phyloP scores from a whole-genome alignment of 441 rosid genomes.

The Erodium trifolium region DNA sequence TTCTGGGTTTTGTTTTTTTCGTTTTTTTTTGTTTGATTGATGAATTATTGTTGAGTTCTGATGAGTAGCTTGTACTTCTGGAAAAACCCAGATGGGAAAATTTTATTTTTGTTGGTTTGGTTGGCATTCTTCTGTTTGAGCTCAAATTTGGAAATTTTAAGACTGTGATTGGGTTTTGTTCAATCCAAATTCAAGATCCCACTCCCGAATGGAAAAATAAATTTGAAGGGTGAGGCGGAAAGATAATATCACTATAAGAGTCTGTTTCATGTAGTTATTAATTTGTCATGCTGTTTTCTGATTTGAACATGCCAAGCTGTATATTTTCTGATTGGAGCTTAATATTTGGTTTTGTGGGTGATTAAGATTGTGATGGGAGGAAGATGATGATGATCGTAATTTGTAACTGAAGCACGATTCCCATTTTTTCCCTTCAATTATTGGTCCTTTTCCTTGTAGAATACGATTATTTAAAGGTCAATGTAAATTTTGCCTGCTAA shows the following conservation, averaged over 20 bases:
- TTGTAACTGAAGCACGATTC: not conserved
- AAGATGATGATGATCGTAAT: not conserved
- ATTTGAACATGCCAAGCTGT: not conserved
- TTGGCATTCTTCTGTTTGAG: not conserved
- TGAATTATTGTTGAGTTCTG: not conserved
- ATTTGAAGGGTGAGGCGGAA: not conserved
- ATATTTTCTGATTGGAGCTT: not conserved
- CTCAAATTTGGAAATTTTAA: not conserved
- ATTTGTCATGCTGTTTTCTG: not conserved
- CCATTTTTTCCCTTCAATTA: not conserved
- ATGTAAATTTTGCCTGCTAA: not conserved
- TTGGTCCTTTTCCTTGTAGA: not conserved
- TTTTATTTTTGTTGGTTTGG: not conserved
- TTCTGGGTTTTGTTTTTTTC: not conserved
- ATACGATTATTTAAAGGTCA: not conserved
- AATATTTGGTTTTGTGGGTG: not conserved
- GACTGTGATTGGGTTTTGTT: not conserved
- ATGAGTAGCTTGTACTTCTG: too few species aligned
- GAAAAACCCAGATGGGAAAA: not conserved
- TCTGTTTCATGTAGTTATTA: not conserved
- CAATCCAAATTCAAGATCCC: not conserved
- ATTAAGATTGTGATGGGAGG: not conserved
- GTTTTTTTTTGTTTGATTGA: too few species aligned
- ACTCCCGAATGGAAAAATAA: not conserved
- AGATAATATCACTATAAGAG: not conserved